Conservation (phyloP, 1,284 basidiomycete genomes). For the Baeospora myosura region DNA sequence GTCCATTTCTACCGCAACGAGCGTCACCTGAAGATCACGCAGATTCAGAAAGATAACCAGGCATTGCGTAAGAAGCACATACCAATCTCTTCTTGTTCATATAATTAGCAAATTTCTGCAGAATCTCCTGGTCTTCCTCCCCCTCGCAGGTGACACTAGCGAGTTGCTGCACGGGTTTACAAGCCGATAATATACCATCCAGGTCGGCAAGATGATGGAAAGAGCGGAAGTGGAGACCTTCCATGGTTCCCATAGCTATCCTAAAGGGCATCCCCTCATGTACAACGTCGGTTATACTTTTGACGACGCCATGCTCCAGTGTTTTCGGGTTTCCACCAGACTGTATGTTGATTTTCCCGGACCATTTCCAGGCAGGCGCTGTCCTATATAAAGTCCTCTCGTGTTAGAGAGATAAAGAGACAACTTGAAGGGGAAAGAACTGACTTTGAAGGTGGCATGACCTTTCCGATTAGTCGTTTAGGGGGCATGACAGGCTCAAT, state of each 20-base stretch:
- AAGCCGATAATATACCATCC: conserved; percentile 37
- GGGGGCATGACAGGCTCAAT: conserved; percentile 14
- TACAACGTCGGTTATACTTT: conserved; percentile 33
- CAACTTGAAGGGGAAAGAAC: conserved; percentile 8
- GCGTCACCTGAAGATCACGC: conserved; percentile 35
- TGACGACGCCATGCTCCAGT: conserved; percentile 41
- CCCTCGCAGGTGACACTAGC: conserved; percentile 33
- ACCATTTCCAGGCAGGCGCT: conserved; percentile 40
- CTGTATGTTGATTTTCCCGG: conserved; percentile 33
- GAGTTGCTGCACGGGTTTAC: conserved; percentile 42
- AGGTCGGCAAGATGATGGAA: conserved; percentile 43
- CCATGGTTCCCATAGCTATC: conserved; percentile 30
- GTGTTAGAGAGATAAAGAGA: background rate
- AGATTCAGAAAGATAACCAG: conserved; percentile 4
- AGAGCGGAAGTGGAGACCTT: conserved; percentile 37
- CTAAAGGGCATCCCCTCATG: conserved; percentile 42
- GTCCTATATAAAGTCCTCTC: background rate
- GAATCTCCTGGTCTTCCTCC: conserved; percentile 26
- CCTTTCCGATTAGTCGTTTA: conserved; percentile 10
- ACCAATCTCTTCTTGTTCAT: conserved; percentile 41
- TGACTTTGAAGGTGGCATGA: conserved; percentile 20
- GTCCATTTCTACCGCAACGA: conserved; percentile 40
- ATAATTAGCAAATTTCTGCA: conserved; percentile 36
- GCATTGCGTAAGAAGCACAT: conserved; percentile 6
- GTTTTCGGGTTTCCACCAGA: conserved; percentile 26